Conservation (phyloP, 208 protist genomes). For the Leishmania mexicana region DNA sequence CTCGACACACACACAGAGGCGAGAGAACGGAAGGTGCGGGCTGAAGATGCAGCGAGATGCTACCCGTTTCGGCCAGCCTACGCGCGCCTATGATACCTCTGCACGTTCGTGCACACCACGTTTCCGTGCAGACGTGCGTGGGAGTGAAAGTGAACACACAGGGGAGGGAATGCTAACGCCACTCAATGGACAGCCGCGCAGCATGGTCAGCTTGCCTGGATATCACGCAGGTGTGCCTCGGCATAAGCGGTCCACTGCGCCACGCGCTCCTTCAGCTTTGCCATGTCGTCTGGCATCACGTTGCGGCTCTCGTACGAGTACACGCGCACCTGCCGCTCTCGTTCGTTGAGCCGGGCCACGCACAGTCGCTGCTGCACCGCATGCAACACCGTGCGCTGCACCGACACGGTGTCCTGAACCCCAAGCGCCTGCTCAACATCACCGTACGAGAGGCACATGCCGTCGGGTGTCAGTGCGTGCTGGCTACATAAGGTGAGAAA, state of each 20-base stretch:
- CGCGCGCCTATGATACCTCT: background rate
- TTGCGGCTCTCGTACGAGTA: constrained; percentile 48
- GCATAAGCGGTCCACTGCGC: constrained; percentile 34
- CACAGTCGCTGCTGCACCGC: constrained; percentile 50
- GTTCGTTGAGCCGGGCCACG: constrained; percentile 51
- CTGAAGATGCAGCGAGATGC: background rate
- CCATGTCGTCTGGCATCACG: constrained; percentile 34
- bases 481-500: constrained; percentile 42
- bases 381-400: constrained; percentile 50
- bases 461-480: constrained; percentile 7
- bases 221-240: constrained; percentile 39
- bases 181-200: background rate
- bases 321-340: constrained; percentile 34
- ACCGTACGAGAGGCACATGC: constrained; percentile 31
- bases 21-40: background rate
- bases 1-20: background rate
- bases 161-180: too few relatives aligned
- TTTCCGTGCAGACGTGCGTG: background rate
- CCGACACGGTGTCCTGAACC: constrained; percentile 14
- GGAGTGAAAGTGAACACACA: background rate
- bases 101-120: background rate
- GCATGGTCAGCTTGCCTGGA: constrained; percentile 17
- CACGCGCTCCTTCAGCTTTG: constrained; percentile 35
- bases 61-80: background rate
- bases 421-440: constrained; percentile 30